These are phyloP conservation scores for Hymenochaete sp. DNA, from an alignment of 1,284 basidiomycete genomes.

Conservation along the genomic window DNA sequence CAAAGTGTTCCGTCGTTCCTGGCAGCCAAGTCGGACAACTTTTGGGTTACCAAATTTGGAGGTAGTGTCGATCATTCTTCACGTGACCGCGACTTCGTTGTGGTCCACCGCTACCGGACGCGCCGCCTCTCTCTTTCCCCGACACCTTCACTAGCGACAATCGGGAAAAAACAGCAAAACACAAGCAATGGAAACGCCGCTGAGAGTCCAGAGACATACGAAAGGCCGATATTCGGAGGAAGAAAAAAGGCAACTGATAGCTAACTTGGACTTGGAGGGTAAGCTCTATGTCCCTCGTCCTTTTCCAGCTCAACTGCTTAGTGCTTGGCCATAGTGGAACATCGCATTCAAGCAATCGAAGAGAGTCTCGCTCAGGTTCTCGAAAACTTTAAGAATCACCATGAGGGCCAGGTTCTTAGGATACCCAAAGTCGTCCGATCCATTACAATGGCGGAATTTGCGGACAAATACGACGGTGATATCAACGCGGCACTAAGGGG, in stretches of 20 bases:
- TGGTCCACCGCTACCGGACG: neutral
- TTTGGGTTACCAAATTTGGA: neutral
- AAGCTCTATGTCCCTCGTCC: constrained; percentile 17
- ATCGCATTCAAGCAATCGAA: constrained; percentile 60
- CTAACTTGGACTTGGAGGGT: constrained; percentile 76
- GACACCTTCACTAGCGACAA: neutral
- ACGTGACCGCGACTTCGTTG: neutral
- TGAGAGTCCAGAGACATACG: constrained; percentile 13
- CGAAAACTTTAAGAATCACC: constrained; percentile 59
- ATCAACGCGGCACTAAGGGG: constrained; percentile 58
- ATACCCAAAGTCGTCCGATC: constrained; percentile 65
- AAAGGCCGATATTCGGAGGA: constrained; percentile 39
- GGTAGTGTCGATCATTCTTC: neutral
- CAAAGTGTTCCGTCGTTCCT: no score
- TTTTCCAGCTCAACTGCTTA: neutral
- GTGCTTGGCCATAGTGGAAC: constrained; percentile 59
- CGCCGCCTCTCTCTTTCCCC: neutral
- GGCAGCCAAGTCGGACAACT: neutral
- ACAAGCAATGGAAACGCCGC: constrained; percentile 16
- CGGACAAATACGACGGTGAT: constrained; percentile 66
- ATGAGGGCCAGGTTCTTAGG: constrained; percentile 63
- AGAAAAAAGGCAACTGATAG: constrained; percentile 65
- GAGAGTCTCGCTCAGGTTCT: constrained; percentile 62
- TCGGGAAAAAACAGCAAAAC: neutral
- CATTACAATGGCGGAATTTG: constrained; percentile 68